These are phyloP conservation scores for Pythium brassicae DNA, from an alignment of 352 stramenopile species.

Conservation along the genomic window DNA sequence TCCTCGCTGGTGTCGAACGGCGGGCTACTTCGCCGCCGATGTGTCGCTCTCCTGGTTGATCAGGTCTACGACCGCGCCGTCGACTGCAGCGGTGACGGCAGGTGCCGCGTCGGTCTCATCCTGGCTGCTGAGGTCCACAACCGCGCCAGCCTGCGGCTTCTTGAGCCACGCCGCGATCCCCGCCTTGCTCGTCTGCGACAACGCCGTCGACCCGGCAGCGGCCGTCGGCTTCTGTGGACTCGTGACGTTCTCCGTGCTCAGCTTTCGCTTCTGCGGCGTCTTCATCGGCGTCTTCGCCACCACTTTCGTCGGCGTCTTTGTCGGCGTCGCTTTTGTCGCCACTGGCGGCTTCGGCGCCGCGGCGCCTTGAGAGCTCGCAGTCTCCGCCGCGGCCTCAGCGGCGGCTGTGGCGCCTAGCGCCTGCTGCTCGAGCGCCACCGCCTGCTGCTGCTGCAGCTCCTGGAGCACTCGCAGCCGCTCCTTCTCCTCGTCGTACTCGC, in stretches of 20 bases:
- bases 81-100: not conserved
- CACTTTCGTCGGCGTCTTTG: not conserved
- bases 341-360: not conserved
- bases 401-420: constrained; percentile 17
- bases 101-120: not conserved
- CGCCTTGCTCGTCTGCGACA: constrained; percentile 5
- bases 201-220: not conserved
- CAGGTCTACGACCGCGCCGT: not conserved
- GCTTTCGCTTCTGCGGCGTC: constrained; percentile 14
- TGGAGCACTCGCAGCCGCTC: constrained; percentile 23
- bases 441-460: constrained; percentile 22
- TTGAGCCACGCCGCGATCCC: constrained; percentile 18
- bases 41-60: not conserved
- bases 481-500: constrained; percentile 38
- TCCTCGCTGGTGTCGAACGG: too few species aligned
- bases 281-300: constrained; percentile 6
- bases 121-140: constrained; percentile 10
- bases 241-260: constrained; percentile 9
- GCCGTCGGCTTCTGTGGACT: constrained; percentile 2
- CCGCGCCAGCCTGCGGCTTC: constrained; percentile 8
- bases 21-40: not conserved
- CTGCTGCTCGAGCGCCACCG: constrained; percentile 15
- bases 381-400: not conserved
- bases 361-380: not conserved
- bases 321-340: not conserved